Percentiles rank a stretch among this genome's conserved stretches.
Conservation (phyloP, 805 yeast genomes). For the Barnettozyma pratensis region DNA sequence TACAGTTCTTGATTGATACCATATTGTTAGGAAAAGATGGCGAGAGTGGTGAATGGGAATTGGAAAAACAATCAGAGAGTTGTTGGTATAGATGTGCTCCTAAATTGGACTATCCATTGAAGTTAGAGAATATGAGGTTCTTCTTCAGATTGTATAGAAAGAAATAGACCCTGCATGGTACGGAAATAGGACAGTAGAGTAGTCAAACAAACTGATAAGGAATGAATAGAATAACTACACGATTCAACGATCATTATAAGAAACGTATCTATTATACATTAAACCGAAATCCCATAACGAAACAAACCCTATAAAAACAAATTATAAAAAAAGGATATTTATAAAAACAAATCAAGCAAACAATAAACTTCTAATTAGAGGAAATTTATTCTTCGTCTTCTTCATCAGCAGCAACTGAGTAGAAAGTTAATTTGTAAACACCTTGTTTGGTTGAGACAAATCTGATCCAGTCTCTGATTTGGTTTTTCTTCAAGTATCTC, state of each 20-base stretch:
- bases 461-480: slow-evolving; percentile 99
- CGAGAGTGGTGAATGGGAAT: slow-evolving; percentile 55
- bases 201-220: not conserved
- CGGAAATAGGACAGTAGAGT: not conserved
- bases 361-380: not conserved
- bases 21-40: slow-evolving; percentile 51
- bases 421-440: slow-evolving; percentile 97
- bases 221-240: not conserved
- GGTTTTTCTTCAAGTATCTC: slow-evolving; percentile 99
- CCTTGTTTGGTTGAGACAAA: slow-evolving; percentile 93
- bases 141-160: slow-evolving; percentile 71
- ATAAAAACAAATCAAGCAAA: not conserved
- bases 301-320: slow-evolving; percentile 13
- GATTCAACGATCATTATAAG: slow-evolving; percentile 6
- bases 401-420: slow-evolving; percentile 96
- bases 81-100: slow-evolving; percentile 69
- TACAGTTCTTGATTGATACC: slow-evolving; percentile 74
- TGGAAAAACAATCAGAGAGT: slow-evolving; percentile 63
- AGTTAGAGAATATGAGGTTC: slow-evolving; percentile 83
- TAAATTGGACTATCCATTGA: slow-evolving; percentile 54
- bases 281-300: slow-evolving; percentile 16
- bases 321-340: slow-evolving; percentile 9
- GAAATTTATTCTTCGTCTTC: slow-evolving; percentile 83
- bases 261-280: slow-evolving; percentile 17
- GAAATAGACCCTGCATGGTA: slow-evolving; percentile 25